These are phyloP conservation scores for Dictyostelium firmibasis DNA, from an alignment of 78 protist genomes.

Conservation along the genomic window DNA sequence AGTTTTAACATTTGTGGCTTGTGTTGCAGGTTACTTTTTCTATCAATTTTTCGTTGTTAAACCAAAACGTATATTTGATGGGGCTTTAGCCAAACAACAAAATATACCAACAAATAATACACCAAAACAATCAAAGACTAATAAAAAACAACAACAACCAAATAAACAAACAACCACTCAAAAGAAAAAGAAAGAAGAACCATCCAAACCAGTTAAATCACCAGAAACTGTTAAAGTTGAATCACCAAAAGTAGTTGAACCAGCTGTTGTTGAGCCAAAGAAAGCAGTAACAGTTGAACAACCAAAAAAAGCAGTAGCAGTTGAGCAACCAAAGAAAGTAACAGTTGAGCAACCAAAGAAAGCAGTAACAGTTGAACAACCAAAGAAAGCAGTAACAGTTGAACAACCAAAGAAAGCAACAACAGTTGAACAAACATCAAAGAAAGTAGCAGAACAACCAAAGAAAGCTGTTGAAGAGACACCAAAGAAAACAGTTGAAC, in stretches of 20 bases:
- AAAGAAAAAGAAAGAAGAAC: conserved; percentile 7
- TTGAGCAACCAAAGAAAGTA: no score
- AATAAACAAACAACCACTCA: not conserved
- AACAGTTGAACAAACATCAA: not conserved
- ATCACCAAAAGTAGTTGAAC: not conserved
- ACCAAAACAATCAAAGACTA: not conserved
- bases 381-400: not conserved
- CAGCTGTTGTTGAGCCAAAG: not conserved
- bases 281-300: not conserved
- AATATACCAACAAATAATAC: not conserved
- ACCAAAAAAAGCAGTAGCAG: not conserved
- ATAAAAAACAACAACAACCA: not conserved
- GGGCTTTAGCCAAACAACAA: not conserved
- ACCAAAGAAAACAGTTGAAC: conserved; percentile 19
- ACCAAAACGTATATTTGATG: not conserved
- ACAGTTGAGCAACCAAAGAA: not conserved
- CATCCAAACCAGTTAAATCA: not conserved
- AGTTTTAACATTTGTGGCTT: not conserved
- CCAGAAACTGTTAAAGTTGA: not conserved
- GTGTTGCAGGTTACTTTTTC: not conserved
- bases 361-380: not conserved
- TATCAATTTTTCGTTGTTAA: conserved; percentile 4
- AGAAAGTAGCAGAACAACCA: not conserved
- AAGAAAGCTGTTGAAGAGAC: not conserved
- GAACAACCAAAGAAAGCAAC: not conserved